Evolutionary conservation across 2,329 filamentous ascomycete species (phyloP).

Genomic region (Atkinsonella texensis): DNA sequence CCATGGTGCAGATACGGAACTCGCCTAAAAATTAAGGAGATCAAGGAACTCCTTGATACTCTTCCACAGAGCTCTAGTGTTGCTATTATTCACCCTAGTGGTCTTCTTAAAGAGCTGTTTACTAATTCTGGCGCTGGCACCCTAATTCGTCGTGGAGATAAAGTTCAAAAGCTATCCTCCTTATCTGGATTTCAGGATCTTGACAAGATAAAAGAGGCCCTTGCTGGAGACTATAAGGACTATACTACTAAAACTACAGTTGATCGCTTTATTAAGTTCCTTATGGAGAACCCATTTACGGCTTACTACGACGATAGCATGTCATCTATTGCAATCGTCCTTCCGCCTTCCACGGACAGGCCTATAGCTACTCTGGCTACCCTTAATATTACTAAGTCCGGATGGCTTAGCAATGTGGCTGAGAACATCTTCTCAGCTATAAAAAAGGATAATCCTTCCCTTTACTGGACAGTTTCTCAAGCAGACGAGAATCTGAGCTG

Average conservation of each 20-base stretch:
- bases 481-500: constrained; percentile 94
- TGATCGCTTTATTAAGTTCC: constrained; percentile 71
- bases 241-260: constrained; percentile 74
- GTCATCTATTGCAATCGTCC: constrained; percentile 81
- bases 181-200: constrained; percentile 67
- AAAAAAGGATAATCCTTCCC: constrained; percentile 83
- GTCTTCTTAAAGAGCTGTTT: constrained; percentile 92
- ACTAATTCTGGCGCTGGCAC: constrained; percentile 93
- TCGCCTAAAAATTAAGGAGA: constrained; percentile 92
- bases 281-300: constrained; percentile 70
- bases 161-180: constrained; percentile 19
- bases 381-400: constrained; percentile 84
- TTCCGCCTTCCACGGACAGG: constrained; percentile 56
- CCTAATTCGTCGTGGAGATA: constrained; percentile 73
- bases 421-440: constrained; percentile 91
- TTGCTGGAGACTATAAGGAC: constrained; percentile 70
- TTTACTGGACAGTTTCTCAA: constrained; percentile 94
- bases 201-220: constrained; percentile 65
- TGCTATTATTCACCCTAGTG: constrained; percentile 92
- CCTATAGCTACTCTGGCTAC: constrained; percentile 75
- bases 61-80: constrained; percentile 88
- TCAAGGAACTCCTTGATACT: constrained; percentile 82
- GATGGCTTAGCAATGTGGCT: constrained; percentile 87
- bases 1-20: constrained; percentile 94
- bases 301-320: constrained; percentile 91